Conservation (phyloP, 805 yeast genomes). For the Naumovozyma castellii region DNA sequence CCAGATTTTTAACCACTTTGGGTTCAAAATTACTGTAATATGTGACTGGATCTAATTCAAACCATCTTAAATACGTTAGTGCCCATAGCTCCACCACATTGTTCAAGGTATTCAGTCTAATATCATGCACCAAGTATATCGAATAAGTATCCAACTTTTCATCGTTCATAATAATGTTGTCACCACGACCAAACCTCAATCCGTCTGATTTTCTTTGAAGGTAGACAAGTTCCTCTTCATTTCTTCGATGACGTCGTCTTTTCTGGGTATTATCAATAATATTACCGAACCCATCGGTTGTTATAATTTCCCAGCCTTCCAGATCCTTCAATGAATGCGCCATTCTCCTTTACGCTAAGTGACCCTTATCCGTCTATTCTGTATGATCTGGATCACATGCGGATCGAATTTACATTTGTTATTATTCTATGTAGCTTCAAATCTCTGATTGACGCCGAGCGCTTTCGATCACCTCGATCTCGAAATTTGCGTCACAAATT, state of each 20-base stretch:
- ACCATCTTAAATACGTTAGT: constrained; percentile 34
- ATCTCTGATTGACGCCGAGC: background rate
- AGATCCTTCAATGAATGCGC: constrained; percentile 13
- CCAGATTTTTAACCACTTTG: constrained; percentile 10
- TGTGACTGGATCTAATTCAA: constrained; percentile 28
- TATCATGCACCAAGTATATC: constrained; percentile 40
- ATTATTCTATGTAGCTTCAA: background rate
- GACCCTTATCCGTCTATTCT: too few relatives aligned
- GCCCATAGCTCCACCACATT: constrained; percentile 40
- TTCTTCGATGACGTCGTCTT: constrained; percentile 12
- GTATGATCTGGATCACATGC: too few relatives aligned
- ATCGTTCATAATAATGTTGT: constrained; percentile 35
- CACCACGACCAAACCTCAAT: constrained; percentile 41
- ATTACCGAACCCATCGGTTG: constrained; percentile 15
- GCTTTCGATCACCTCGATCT: background rate
- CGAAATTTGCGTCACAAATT: constrained; percentile 1
- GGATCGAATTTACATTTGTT: too few relatives aligned
- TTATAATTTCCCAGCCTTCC: constrained; percentile 18
- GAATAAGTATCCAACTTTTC: constrained; percentile 25
- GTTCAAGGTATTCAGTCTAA: constrained; percentile 37
- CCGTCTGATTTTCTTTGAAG: constrained; percentile 38
- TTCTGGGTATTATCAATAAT: constrained; percentile 5
- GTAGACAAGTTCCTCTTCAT: constrained; percentile 3
- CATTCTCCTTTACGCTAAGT: too few relatives aligned
- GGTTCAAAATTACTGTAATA: constrained; percentile 18